Conservation (phyloP, 2,329 filamentous ascomycete genomes). For the Sporothrix pseudoabietina region DNA sequence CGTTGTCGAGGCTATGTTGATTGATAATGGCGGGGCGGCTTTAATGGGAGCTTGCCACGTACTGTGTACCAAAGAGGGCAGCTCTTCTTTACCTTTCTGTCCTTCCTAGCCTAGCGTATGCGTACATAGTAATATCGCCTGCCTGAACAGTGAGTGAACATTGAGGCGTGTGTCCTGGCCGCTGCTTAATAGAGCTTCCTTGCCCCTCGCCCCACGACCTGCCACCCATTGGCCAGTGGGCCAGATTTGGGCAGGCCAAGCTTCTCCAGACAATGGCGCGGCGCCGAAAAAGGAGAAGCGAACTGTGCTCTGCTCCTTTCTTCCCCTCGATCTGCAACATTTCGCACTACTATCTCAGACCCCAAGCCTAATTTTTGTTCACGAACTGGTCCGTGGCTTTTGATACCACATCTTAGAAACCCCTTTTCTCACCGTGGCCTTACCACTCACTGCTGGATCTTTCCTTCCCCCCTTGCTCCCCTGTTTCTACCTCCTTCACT, state of each 20-base stretch:
- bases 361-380: background rate
- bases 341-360: background rate
- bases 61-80: background rate
- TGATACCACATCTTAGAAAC: background rate
- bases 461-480: background rate
- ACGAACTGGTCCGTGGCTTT: background rate
- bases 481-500: background rate
- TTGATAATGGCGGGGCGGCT: slow-evolving; percentile 20
- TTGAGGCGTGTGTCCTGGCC: background rate
- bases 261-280: slow-evolving; percentile 21
- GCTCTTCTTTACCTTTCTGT: background rate
- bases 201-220: slow-evolving; percentile 15
- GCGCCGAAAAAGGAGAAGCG: slow-evolving; percentile 4
- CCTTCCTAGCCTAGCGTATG: too few species aligned
- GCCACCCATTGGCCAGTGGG: slow-evolving; percentile 12
- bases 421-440: background rate
- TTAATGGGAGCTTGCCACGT: background rate
- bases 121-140: too few species aligned
- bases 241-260: background rate
- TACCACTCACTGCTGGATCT: background rate
- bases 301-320: background rate
- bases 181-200: slow-evolving; percentile 1
- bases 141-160: too few species aligned
- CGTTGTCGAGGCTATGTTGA: background rate
- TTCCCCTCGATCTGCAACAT: slow-evolving; percentile 24